Conservation (phyloP, 257 asterid species). For the Nyctanthes arbortristis region DNA sequence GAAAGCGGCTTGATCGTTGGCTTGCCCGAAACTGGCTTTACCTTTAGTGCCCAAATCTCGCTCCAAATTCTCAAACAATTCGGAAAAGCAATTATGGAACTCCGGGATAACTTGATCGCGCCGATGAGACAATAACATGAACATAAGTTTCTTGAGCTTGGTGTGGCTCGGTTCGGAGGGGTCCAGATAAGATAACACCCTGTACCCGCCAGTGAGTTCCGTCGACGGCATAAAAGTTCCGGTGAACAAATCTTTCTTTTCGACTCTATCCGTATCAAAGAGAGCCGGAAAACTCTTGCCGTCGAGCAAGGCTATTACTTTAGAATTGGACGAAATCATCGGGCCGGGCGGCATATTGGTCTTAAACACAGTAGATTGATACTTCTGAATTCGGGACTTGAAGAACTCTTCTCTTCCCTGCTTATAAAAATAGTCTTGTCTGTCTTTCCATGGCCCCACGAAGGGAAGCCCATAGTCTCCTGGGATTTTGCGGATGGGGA, state of each 20-base stretch:
- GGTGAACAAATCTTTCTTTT: constrained; percentile 74
- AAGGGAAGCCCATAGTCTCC: constrained; percentile 76
- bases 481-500: constrained; percentile 58
- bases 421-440: constrained; percentile 70
- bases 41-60: constrained; percentile 48
- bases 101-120: constrained; percentile 69
- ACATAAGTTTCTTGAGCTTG: constrained; percentile 60
- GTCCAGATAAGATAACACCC: constrained; percentile 70
- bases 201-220: constrained; percentile 78
- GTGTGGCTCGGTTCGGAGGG: constrained; percentile 80
- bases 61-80: constrained; percentile 52
- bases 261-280: constrained; percentile 67
- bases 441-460: constrained; percentile 65
- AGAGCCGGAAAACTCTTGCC: constrained; percentile 65
- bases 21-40: constrained; percentile 46
- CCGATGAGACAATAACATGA: constrained; percentile 49
- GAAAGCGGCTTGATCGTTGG: constrained; percentile 73
- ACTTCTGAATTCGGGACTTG: constrained; percentile 59
- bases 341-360: constrained; percentile 99
- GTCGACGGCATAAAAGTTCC: constrained; percentile 79
- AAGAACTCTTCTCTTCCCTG: constrained; percentile 75
- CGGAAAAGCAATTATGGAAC: constrained; percentile 42
- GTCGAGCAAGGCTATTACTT: constrained; percentile 69
- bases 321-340: constrained; percentile 54
- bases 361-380: constrained; percentile 79